Evolutionary conservation across 768 basidiomycete genomes (phyloP).

Genomic region (Naganishia randhawae): DNA sequence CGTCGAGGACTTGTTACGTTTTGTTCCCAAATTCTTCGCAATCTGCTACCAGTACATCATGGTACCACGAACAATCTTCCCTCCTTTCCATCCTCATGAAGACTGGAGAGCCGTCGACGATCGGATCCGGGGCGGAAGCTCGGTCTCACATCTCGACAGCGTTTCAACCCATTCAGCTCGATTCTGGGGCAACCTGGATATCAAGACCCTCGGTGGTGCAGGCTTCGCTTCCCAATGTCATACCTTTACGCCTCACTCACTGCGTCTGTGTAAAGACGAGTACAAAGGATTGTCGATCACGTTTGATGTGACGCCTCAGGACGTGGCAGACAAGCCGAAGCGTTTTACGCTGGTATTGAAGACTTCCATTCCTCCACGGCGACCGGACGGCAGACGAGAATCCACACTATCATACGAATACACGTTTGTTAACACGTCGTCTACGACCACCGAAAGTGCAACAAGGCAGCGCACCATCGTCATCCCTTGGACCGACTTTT

Average conservation of each 20-base stretch:
- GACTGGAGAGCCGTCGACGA: constrained; percentile 51
- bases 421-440: constrained; percentile 31
- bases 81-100: constrained; percentile 42
- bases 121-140: constrained; percentile 50
- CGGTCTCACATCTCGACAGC: constrained; percentile 44
- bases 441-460: neutral
- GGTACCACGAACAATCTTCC: constrained; percentile 39
- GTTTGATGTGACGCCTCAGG: neutral
- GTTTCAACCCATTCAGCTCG: constrained; percentile 31
- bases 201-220: constrained; percentile 51
- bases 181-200: constrained; percentile 50
- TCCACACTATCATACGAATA: constrained; percentile 45
- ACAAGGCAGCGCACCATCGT: neutral
- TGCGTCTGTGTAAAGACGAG: constrained; percentile 1
- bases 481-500: constrained; percentile 44
- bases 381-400: constrained; percentile 35
- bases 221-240: constrained; percentile 53
- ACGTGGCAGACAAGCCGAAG: neutral
- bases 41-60: constrained; percentile 27
- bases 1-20: too few species aligned
- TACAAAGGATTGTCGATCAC: constrained; percentile 19
- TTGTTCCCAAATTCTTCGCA: too few species aligned
- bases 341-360: constrained; percentile 47
- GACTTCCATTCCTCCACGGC: constrained; percentile 35
- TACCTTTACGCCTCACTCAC: constrained; percentile 34